A percentile compares a stretch with the other conserved stretches of the same genome.
Evolutionary conservation across 2,329 filamentous ascomycete genomes (phyloP).

Genomic region (Tolypocladium pustulatum): DNA sequence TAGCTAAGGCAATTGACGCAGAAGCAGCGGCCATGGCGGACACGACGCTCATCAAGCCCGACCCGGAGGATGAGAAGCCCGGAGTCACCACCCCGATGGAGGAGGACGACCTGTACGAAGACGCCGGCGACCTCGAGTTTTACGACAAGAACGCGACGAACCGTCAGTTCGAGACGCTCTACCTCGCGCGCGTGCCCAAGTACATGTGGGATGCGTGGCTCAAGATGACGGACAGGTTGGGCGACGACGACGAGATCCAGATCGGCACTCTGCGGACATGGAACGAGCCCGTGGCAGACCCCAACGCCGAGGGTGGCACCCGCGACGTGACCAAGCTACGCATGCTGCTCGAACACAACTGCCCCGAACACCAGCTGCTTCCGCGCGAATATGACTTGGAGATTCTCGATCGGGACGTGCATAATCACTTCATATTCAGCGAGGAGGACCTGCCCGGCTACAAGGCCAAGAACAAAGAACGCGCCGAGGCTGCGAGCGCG

Average conservation of each 20-base stretch:
- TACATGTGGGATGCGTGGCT: constrained; percentile 75
- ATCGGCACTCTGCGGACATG: constrained; percentile 63
- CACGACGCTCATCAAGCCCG: constrained; percentile 33
- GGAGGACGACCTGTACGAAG: constrained; percentile 60
- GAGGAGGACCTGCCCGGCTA: constrained; percentile 73
- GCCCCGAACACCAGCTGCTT: constrained; percentile 60
- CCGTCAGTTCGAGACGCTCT: constrained; percentile 38
- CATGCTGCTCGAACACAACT: constrained; percentile 57
- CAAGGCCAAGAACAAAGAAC: constrained; percentile 37
- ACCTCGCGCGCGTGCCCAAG: constrained; percentile 68
- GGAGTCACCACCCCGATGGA: constrained; percentile 28
- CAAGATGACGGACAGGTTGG: constrained; percentile 41
- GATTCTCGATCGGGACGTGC: constrained; percentile 50
- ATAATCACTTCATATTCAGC: constrained; percentile 85
- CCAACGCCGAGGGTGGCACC: constrained; percentile 31
- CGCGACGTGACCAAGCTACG: constrained; percentile 28
- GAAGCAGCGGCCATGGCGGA: constrained; percentile 10
- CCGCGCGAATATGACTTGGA: constrained; percentile 83
- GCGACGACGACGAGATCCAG: constrained; percentile 72
- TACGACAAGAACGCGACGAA: constrained; percentile 32
- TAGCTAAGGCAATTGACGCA: neutral
- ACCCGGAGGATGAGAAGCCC: constrained; percentile 35
- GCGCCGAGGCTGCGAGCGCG: constrained; percentile 44
- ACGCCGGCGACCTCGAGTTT: constrained; percentile 47
- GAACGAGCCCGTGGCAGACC: constrained; percentile 41